phyloP scores from a whole-genome alignment of 768 basidiomycete genomes.

The Termitomyces sp. region DNA sequence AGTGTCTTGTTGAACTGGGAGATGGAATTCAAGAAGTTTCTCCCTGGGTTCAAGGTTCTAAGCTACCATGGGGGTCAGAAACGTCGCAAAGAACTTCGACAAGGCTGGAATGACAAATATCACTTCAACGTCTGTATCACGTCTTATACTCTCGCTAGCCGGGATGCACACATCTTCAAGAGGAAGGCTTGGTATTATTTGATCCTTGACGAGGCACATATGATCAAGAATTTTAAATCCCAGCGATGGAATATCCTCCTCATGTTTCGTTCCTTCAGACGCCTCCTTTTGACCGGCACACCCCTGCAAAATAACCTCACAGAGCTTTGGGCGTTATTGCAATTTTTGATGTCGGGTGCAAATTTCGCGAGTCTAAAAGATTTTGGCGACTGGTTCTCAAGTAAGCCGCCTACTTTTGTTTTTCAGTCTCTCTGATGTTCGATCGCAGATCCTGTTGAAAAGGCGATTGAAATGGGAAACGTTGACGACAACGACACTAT shows the following conservation, averaged over 20 bases:
- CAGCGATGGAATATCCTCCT: slow-evolving; percentile 91
- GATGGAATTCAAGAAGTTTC: slow-evolving; percentile 95
- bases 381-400: slow-evolving; percentile 96
- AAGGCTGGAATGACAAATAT: slow-evolving; percentile 87
- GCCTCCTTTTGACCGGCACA: slow-evolving; percentile 91
- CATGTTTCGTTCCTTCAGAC: slow-evolving; percentile 81
- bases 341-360: slow-evolving; percentile 88
- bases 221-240: slow-evolving; percentile 96
- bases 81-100: slow-evolving; percentile 82
- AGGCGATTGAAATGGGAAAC: slow-evolving; percentile 84
- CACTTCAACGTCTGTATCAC: slow-evolving; percentile 95
- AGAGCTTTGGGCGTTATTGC: slow-evolving; percentile 92
- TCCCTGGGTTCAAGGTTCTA: slow-evolving; percentile 81
- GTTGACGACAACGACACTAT: slow-evolving; percentile 75
- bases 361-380: slow-evolving; percentile 90
- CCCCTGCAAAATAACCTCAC: slow-evolving; percentile 96
- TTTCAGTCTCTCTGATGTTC: not conserved
- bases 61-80: slow-evolving; percentile 90
- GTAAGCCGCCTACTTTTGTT: slow-evolving; percentile 41
- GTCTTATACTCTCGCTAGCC: slow-evolving; percentile 88
- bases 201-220: slow-evolving; percentile 94
- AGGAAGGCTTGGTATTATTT: slow-evolving; percentile 95
- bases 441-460: slow-evolving; percentile 79
- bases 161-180: slow-evolving; percentile 88
- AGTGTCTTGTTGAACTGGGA: slow-evolving; percentile 95